Conservation (phyloP, 2,329 filamentous ascomycete genomes). For the Oidium heveae region DNA sequence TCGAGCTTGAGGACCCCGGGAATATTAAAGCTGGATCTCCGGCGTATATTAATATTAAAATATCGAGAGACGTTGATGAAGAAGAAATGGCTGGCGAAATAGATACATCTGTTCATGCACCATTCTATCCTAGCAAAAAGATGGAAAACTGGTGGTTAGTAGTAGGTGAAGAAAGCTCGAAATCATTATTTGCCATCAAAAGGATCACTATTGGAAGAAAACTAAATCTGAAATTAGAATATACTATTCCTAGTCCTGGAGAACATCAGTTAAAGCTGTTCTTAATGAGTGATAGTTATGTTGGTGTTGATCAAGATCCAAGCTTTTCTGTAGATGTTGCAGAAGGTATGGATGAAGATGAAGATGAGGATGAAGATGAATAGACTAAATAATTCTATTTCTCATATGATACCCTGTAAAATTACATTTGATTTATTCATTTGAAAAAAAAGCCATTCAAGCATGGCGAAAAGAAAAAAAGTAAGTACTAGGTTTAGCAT, state of each 20-base stretch:
- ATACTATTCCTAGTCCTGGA: conserved; percentile 62
- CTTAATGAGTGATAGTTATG: conserved; percentile 91
- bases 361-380: conserved; percentile 55
- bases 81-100: conserved; percentile 43
- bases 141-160: conserved; percentile 98
- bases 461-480: no score
- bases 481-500: no score
- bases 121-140: conserved; percentile 80
- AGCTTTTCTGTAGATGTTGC: conserved; percentile 63
- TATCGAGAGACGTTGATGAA: conserved; percentile 57
- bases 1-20: conserved; percentile 61
- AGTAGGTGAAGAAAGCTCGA: conserved; percentile 74
- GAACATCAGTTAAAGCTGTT: conserved; percentile 75
- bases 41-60: conserved; percentile 57
- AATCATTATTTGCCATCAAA: conserved; percentile 79
- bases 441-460: no score
- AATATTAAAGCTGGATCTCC: conserved; percentile 58
- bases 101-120: conserved; percentile 71
- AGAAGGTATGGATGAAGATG: conserved; percentile 88
- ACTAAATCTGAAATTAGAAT: conserved; percentile 61
- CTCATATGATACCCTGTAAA: no score
- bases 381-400: not conserved
- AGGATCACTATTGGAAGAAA: conserved; percentile 64
- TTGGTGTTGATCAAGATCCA: conserved; percentile 90
- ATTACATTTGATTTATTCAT: no score